A percentile compares a stretch with the other conserved stretches of the same genome.
Conservation (phyloP, 306 rosid genomes). For the Cicer bijugum region DNA sequence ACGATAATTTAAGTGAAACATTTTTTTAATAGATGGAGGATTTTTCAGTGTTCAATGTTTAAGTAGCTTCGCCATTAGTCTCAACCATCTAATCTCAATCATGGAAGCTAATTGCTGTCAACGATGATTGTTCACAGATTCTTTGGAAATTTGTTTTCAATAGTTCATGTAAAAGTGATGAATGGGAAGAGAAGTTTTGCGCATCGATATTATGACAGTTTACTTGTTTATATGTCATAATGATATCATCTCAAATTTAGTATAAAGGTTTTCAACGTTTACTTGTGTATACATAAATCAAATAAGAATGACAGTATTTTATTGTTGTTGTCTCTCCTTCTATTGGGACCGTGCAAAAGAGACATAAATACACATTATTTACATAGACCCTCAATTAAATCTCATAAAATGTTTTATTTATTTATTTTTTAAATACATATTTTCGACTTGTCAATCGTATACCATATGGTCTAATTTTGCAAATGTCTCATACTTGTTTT, state of each 20-base stretch:
- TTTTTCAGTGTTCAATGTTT: background rate
- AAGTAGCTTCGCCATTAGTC: background rate
- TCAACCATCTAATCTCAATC: background rate
- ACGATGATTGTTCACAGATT: background rate
- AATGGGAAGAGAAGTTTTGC: background rate
- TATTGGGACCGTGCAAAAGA: background rate
- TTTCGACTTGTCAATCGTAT: background rate
- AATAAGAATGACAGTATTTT: background rate
- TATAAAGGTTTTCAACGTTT: background rate
- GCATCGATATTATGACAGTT: background rate
- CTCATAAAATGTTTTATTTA: no score
- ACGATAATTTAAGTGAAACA: background rate
- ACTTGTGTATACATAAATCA: no score
- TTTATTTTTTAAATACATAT: no score
- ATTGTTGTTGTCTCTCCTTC: background rate
- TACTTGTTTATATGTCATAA: background rate
- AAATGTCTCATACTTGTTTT: background rate
- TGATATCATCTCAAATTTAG: background rate
- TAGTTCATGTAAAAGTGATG: background rate
- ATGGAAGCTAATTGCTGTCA: background rate
- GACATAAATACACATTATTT: no score
- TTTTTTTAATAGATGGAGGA: slow-evolving; percentile 13
- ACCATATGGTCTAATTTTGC: background rate
- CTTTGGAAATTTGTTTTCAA: background rate
- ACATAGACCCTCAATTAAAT: no score